Base-by-base conservation (phyloP, 2,329 filamentous ascomycete species). In the Cyclaneusma minus region DNA sequence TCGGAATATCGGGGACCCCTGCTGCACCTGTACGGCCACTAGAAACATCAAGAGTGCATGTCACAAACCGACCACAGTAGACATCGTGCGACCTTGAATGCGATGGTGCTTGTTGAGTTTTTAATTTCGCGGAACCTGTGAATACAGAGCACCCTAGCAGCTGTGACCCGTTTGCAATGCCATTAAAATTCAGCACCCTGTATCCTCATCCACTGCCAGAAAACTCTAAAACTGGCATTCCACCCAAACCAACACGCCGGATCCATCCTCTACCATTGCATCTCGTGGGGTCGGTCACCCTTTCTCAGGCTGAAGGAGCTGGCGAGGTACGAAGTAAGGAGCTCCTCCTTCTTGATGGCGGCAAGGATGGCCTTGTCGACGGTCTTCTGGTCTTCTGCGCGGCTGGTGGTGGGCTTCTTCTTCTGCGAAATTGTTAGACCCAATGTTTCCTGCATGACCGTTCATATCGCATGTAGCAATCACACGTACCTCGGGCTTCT, bases 271-370 rank as follows among this genome's bases (percentile, higher is more conserved):
- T 94, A 98, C 75, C 87, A 98, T 66, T 82, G 81, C 89, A 98
- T 95, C 76, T 92, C 82, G 68, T 98, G 89, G 64, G 89, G 89
- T 78, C 87, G 85, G 73, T 98, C 87, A 55, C 89, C 89, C 71
- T 85, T 94, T 67, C 87, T 81, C 63, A 98, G 77, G 75, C 81
- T 91, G 81, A 98, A 98, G 57, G 78, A 83, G 62, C 78, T 82
- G 55, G 71, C 71, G 50, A 98, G 82, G 75, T 98, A 98, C 66
- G 77, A 82, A 56, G 74, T 63, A 50, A 98, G 80, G 63, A 87
- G 68, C 48, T 84, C 79, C 61, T 92, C 84, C 77, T 95, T 94
- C 81, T 95, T 95, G 71, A 98, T 89, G 62, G 66, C 80, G 62
- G 82, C 73, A 50, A 98, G 64, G 54, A 98, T 68, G 47, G 84